Percentiles rank a stretch among this genome's conserved stretches.
Evolutionary conservation across 106 monocot genomes (phyloP).

Genomic region (Phalaenopsis equestris): DNA sequence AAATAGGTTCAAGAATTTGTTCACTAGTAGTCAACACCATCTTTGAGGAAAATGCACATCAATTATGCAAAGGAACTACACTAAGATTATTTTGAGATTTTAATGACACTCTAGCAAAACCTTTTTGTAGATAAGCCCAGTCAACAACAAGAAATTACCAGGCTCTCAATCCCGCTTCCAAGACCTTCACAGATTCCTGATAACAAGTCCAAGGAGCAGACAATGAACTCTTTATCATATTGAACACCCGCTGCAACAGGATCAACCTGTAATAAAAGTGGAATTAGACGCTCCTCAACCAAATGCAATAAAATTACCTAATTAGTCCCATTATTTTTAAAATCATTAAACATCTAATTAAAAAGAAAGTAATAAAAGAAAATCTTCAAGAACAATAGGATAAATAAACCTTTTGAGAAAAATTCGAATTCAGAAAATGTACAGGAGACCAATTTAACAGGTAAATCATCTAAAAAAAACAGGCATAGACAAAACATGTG

Average conservation of each 20-base stretch:
- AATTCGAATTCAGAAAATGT: neutral
- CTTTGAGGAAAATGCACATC: neutral
- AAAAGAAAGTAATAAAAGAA: neutral
- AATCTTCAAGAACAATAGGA: neutral
- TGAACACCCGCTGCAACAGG: conserved; percentile 71
- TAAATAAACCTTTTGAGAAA: neutral
- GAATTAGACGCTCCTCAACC: neutral
- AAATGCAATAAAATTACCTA: neutral
- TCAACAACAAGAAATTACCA: conserved; percentile 40
- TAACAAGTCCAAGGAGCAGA: conserved; percentile 87
- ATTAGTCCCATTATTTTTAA: neutral
- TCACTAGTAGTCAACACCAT: neutral
- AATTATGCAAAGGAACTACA: neutral
- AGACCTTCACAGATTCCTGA: conserved; percentile 95
- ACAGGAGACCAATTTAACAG: neutral
- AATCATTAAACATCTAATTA: neutral
- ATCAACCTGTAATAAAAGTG: conserved; percentile 51
- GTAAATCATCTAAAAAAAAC: neutral
- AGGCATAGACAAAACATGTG: neutral
- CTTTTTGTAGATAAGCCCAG: neutral
- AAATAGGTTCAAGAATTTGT: neutral
- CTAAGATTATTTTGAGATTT: neutral
- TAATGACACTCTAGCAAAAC: neutral
- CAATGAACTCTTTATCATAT: conserved; percentile 96
- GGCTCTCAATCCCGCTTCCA: conserved; percentile 83